Evolutionary conservation across 31 red algal species (phyloP), one percentile per base, ranked within the genome.

Genomic region (Odonthalia washingtoniensis): DNA sequence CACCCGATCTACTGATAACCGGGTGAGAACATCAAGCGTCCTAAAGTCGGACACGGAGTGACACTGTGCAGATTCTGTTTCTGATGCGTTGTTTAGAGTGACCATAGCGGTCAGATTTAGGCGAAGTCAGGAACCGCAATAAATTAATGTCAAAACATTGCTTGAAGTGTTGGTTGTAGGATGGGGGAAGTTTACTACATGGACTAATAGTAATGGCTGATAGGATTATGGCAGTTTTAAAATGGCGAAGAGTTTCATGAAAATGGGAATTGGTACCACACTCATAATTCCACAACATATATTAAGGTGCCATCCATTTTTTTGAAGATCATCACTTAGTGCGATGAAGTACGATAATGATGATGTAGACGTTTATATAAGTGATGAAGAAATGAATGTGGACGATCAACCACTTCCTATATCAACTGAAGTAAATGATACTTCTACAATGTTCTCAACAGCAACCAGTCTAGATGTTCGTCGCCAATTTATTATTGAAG

Each of bases 61-160:
- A 32, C 72, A 75, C 5, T 38, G 36, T 0, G 72, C 72, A 9
- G 72, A 75, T 18, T 36, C 16, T 33, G 9, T 75, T 4, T 36
- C 32, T 36, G 72, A 40, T 37, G 72, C 72, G n/a, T 42, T 75
- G 5, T 75, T 75, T 17, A n/a, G 72, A 24, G 40, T 75, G 5
- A 32, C 41, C 5, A 0, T 75, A 5, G n/a, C 32, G 24, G 17
- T 75, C 6, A 24, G 72, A 18, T 75, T 37, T 37, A 3, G 28
- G 17, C 16, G 72, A 35, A 5, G 72, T 6, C 14, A 36, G 32
- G 16, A 75, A 40, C 4, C 72, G 17, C 0, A 75, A 36, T 38
- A 3, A 75, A 0, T 26, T n/a, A 41, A 0, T 36, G 28, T 75
- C n/a, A 75, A 37, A 5, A 75, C 32, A 17, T 36, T 75, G 16